Evolutionary conservation across 352 stramenopile genomes (phyloP), one percentile per base, ranked within the genome.

Genomic region (Phytophthora kernoviae): DNA sequence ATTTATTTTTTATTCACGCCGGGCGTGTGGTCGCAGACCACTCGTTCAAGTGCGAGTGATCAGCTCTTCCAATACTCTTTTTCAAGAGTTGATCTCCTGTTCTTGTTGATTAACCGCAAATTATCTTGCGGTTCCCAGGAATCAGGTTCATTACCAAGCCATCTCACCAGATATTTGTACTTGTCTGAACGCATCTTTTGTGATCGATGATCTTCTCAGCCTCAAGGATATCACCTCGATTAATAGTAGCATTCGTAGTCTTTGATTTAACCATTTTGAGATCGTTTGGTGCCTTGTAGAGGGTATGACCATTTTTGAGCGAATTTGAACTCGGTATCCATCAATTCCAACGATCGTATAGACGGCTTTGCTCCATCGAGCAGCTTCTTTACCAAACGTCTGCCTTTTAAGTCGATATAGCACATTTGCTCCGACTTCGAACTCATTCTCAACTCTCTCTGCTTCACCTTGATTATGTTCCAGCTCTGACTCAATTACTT

Each of bases 231-330:
- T 72, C 32, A 14, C 44, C 47, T 4, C 41, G 26, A 20, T 65
- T 54, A 20, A 68, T 60, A 22, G 32, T 30, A 42, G 54, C 57
- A 34, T 63, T 44, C 21, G 41, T 68, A 33, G 54, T 33, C 32
- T 62, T 45, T 30, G 47, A 20, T 27, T 68, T 42, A 21, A 75
- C 54, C 4, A 58, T 11, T 34, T 68, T 68, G 0, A 75, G 11
- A 39, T 73, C 61, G 20, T 65, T 68, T 17, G 30, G 43, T 12
- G 61, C 5, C 11, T 65, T 68, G 53, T 65, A 75, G 2, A 69
- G 47, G 0, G 50, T 65, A 52, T 73, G 62, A 14, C 43, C 55
- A 49, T 79, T 79, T 69, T 73, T 11, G 62, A 75, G 5, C 55
- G 37, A 36, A 75, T 68, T 26, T 64, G 22, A 0, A 66, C 15